Base-by-base conservation (phyloP, 306 rosid species). In the Ziziphus jujuba region DNA sequence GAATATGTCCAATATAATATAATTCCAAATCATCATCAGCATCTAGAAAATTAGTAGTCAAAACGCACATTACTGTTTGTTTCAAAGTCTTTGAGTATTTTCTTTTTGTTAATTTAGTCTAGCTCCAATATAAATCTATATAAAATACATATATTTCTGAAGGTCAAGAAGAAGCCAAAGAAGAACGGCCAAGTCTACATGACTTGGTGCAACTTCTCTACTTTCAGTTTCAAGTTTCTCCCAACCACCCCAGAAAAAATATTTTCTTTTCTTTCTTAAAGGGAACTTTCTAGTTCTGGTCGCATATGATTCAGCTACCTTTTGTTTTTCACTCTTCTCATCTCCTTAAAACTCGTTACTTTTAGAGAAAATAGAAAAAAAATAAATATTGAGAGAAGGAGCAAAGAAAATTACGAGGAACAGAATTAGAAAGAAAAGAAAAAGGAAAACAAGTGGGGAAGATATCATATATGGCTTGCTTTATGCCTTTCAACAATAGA, bases 401-500 rank as follows among this genome's bases (percentile, higher is more conserved):
- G 45, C 45, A 9, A 40, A 40, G 45, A 17, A 17, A 54, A 17
- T 21, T 28, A 28, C 33, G 4, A 28, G 33, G 53, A 38, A 31
- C 31, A 54, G 1, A n/a, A 54, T 25, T 20, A 67, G 24, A 14
- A 28, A 48, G 33, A 61, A n/a, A n/a, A n/a, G n/a, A n/a, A n/a
- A n/a, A n/a, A n/a, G n/a, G n/a, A n/a, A n/a, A 56, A 21, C 36
- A 14, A 22, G 11, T 3, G 11, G 34, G 15, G 19, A 23, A 15
- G 58, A 44, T 22, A 69, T 19, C 40, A 49, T 49, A 56, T 5
- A 82, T 88, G 87, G 85, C 86, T 31, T 91, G 93, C 78, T 91
- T 61, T 74, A 79, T 88, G 31, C 84, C 93, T 35, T 91, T 91
- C 53, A 76, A 70, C 76, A 75, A 65, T 28, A 81, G 75, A 58